Evolutionary conservation across 2,329 filamentous ascomycete species (phyloP), one percentile per base, ranked within the genome.

Genomic region (Aspergillus eucalypticola): DNA sequence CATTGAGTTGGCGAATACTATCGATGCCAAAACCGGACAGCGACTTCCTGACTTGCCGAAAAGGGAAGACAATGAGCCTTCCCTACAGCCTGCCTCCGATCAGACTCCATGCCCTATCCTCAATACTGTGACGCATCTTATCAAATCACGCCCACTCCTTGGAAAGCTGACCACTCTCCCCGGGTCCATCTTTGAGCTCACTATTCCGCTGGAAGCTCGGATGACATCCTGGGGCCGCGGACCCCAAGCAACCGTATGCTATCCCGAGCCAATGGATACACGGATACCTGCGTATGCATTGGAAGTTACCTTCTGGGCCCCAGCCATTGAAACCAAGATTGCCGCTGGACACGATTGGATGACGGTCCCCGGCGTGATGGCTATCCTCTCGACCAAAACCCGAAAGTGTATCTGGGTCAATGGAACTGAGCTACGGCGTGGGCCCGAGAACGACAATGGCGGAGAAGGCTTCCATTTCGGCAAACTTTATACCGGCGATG

Each of bases 241-340:
- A 0, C 79, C 77, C 0, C 80, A 83, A 19, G 93, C 92, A 67
- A 94, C 89, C 0, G 76, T 88, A 29, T 80, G 88, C 2, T 91
- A 92, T 68, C 76, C 83, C 1, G 80, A 88, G 51, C 78, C 75
- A 29, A 77, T 79, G 23, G 91, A 97, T 65, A 83, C 81, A 2
- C 88, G 88, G 15, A 86, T 98, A 38, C 91, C 93, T 1, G 94
- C 94, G 71, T 88, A 88, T 64, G 92, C 91, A 0, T 86, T 96
- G 67, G 89, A 90, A 68, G 80, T 97, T 39, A 81, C 91, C 35
- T 85, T 95, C 29, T 92, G 89, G 83, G 87, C 85, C 58, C 83
- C 87, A 0, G 85, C 85, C 10, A 88, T 88, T 60, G 88, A 91
- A 59, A 81, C 84, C 7, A 79, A 79, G 52, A 82, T 81, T 51